Evolutionary conservation across 2,329 filamentous ascomycete genomes (phyloP).

Genomic region (Penicillium sp.): DNA sequence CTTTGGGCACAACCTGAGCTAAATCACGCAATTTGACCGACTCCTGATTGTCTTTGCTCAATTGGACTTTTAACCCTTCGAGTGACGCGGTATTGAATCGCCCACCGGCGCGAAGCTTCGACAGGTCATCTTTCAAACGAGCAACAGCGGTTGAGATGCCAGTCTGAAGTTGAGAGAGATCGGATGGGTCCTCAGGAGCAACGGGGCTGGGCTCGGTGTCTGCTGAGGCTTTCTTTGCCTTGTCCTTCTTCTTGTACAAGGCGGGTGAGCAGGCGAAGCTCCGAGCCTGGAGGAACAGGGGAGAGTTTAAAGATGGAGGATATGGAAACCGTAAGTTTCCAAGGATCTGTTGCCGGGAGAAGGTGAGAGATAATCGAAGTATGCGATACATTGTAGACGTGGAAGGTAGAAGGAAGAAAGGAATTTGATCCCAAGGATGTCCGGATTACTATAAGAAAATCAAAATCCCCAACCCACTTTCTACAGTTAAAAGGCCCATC

Average conservation of each 20-base stretch:
- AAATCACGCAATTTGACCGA: constrained; percentile 60
- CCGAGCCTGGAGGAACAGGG: constrained; percentile 2
- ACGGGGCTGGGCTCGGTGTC: constrained; percentile 29
- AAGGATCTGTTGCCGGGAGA: background rate
- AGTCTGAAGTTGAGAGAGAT: constrained; percentile 58
- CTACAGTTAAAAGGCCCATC: background rate
- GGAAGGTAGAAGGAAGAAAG: background rate
- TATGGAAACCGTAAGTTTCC: background rate
- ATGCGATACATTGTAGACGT: constrained; percentile 16
- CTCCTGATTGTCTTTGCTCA: constrained; percentile 54
- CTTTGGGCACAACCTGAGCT: constrained; percentile 66
- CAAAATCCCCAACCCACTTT: background rate
- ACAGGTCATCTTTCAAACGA: constrained; percentile 60
- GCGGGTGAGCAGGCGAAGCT: constrained; percentile 45
- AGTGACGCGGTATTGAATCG: constrained; percentile 62
- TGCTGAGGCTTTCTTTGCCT: constrained; percentile 44
- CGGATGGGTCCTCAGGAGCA: constrained; percentile 55
- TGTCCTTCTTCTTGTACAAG: constrained; percentile 56
- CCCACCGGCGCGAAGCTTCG: constrained; percentile 62
- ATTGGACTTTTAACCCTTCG: constrained; percentile 60
- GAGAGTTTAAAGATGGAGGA: background rate
- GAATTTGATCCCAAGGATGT: background rate
- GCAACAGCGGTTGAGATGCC: constrained; percentile 57
- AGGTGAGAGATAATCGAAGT: constrained; percentile 3
- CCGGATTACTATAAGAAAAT: background rate